Conservation (phyloP, 495 filamentous ascomycete genomes). For the Aspergillus asperescens region DNA sequence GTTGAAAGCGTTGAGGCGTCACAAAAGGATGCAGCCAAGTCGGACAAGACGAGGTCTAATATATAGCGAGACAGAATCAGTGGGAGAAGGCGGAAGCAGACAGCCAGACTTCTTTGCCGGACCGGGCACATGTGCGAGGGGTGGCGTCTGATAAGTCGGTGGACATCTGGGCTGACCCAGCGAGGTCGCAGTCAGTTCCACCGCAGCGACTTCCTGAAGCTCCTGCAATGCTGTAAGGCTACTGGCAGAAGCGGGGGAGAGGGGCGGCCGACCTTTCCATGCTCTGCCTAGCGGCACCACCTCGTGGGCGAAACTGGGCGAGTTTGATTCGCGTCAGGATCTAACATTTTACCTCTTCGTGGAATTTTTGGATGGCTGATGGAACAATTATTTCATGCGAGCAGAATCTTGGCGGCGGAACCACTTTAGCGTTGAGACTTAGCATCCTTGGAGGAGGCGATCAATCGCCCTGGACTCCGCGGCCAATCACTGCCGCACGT, state of each 20-base stretch:
- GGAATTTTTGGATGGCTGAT: too few relatives aligned
- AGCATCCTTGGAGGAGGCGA: too few relatives aligned
- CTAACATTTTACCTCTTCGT: too few relatives aligned
- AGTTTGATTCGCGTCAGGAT: too few relatives aligned
- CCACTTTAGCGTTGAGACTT: too few relatives aligned
- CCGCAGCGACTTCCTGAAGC: not conserved
- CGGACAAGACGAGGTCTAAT: slow-evolving; percentile 16
- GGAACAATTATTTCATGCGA: too few relatives aligned
- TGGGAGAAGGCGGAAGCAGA: slow-evolving; percentile 17
- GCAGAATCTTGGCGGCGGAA: slow-evolving; percentile 20
- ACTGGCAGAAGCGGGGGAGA: slow-evolving; percentile 11
- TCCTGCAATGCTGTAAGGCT: too few relatives aligned
- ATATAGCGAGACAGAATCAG: slow-evolving; percentile 24
- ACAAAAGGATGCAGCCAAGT: slow-evolving; percentile 23
- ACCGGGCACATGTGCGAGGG: slow-evolving; percentile 24
- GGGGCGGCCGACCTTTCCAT: too few relatives aligned
- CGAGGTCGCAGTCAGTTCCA: slow-evolving; percentile 16
- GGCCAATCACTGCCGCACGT: slow-evolving; percentile 23
- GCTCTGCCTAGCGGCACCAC: too few relatives aligned
- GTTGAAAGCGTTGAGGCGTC: slow-evolving; percentile 20
- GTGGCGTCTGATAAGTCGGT: slow-evolving; percentile 26
- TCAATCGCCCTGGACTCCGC: slow-evolving; percentile 9
- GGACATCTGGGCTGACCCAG: slow-evolving; percentile 16
- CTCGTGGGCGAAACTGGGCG: too few relatives aligned
- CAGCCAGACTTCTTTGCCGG: slow-evolving; percentile 13